Evolutionary conservation across 164 flowering plant species (phyloP).

Genomic region (Buxus sempervirens): DNA sequence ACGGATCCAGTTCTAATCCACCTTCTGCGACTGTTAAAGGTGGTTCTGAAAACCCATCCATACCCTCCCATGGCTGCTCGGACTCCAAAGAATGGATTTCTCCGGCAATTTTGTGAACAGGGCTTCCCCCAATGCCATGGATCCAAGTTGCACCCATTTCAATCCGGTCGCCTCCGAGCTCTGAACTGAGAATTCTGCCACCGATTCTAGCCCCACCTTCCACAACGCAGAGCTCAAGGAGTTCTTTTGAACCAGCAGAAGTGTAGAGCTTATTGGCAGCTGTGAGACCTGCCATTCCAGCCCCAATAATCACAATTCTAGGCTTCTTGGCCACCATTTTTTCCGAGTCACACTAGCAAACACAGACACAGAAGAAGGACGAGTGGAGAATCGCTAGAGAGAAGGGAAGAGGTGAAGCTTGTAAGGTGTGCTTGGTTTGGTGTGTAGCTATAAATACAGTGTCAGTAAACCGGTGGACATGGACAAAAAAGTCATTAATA

Average conservation of each 20-base stretch:
- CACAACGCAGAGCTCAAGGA: conserved; percentile 64
- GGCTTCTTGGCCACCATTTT: conserved; percentile 72
- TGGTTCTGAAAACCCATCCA: conserved; percentile 60
- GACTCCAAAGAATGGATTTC: conserved; percentile 51
- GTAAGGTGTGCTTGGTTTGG: neutral
- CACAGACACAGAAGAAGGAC: neutral
- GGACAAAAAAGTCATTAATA: neutral
- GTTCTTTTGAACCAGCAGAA: conserved; percentile 25
- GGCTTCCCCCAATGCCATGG: conserved; percentile 92
- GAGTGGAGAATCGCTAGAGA: neutral
- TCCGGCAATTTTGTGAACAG: conserved; percentile 66
- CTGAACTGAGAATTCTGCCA: conserved; percentile 72
- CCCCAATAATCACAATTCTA: conserved; percentile 80
- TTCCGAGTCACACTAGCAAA: conserved; percentile 1
- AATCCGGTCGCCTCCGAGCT: conserved; percentile 66
- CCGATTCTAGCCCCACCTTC: conserved; percentile 89
- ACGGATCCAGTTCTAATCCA: conserved; percentile 28
- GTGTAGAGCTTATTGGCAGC: conserved; percentile 85
- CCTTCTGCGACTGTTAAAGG: conserved; percentile 36
- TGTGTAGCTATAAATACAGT: too few relatives aligned
- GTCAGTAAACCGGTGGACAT: too few relatives aligned
- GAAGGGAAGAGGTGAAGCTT: neutral
- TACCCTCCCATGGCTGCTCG: conserved; percentile 82
- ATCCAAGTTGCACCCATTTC: conserved; percentile 99
- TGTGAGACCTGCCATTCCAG: conserved; percentile 91